Conservation (phyloP, 805 yeast genomes). For the Ogataea kodamae region DNA sequence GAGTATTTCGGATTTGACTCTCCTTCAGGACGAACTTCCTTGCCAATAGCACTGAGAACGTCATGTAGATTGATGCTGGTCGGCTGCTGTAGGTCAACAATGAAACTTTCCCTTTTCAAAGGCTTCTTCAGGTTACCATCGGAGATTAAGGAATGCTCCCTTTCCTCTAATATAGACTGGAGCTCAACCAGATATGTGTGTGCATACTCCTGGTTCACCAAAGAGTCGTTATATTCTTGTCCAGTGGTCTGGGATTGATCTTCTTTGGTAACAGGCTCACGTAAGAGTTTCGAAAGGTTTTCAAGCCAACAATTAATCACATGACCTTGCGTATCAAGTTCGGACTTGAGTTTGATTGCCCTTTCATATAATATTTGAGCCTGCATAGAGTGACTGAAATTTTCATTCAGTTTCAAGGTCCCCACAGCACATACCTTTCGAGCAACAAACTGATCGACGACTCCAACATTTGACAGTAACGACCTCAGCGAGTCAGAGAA, state of each 20-base stretch:
- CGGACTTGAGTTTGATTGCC: conserved; percentile 24
- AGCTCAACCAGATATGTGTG: conserved; percentile 55
- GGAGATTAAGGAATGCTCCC: conserved; percentile 37
- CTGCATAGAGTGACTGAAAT: conserved; percentile 19
- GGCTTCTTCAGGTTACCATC: conserved; percentile 20
- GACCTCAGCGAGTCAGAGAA: conserved; percentile 3
- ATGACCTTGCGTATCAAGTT: conserved; percentile 50
- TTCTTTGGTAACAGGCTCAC: conserved; percentile 40
- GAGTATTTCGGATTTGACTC: conserved; percentile 32
- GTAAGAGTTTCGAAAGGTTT: conserved; percentile 40
- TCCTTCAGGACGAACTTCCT: conserved; percentile 30
- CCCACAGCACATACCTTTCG: conserved; percentile 9
- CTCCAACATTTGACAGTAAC: conserved; percentile 4
- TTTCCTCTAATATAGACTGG: conserved; percentile 43
- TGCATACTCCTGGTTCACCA: conserved; percentile 72
- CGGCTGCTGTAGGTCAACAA: conserved; percentile 17
- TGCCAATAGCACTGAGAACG: conserved; percentile 31
- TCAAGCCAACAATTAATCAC: conserved; percentile 51
- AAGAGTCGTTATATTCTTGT: conserved; percentile 72
- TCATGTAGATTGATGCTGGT: conserved; percentile 32
- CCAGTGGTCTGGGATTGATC: conserved; percentile 43
- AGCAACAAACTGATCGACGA: neutral
- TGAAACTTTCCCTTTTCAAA: conserved; percentile 13
- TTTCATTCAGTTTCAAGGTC: conserved; percentile 6
- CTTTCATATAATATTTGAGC: conserved; percentile 25